Percentiles rank a stretch among this genome's conserved stretches.
These are phyloP conservation scores for Sphaerulina vaccinii DNA, from an alignment of 2,329 filamentous ascomycete genomes.

Conservation along the genomic window DNA sequence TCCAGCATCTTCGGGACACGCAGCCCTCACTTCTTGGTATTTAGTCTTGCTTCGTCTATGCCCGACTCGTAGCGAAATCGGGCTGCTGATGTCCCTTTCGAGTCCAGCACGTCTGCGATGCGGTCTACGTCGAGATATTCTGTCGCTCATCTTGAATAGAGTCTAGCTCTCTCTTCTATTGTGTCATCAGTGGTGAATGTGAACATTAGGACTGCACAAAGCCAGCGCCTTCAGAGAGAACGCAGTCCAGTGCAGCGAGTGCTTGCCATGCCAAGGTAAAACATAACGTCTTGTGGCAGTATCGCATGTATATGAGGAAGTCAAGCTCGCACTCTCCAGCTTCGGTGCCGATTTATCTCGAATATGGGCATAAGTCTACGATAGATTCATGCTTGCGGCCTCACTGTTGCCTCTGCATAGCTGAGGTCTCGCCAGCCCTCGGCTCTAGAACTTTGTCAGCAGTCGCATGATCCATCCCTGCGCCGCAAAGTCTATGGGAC, in stretches of 20 bases:
- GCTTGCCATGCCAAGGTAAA: not conserved
- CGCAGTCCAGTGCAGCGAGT: too few species aligned
- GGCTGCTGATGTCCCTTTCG: constrained; percentile 20
- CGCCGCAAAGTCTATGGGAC: not conserved
- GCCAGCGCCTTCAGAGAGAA: too few species aligned
- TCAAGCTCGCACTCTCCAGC: too few species aligned
- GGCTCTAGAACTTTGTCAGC: not conserved
- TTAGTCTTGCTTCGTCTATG: constrained; percentile 31
- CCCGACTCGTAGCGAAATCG: constrained; percentile 36
- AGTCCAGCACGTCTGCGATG: constrained; percentile 29
- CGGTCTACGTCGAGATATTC: constrained; percentile 19
- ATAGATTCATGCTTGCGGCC: not conserved
- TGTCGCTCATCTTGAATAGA: not conserved
- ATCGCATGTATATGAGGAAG: too few species aligned
- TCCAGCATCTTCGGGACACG: constrained; percentile 29
- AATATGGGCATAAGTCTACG: not conserved
- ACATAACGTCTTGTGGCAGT: not conserved
- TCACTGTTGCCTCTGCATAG: not conserved
- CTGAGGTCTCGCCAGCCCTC: not conserved
- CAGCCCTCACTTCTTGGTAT: constrained; percentile 33
- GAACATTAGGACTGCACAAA: too few species aligned
- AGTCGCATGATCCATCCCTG: not conserved
- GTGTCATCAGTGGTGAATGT: not conserved
- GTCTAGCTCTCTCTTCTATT: not conserved
- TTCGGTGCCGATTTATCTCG: too few species aligned